A percentile compares a stretch with the other conserved stretches of the same genome.
Evolutionary conservation across 1,284 basidiomycete species (phyloP).

Genomic region (Boletus holoroseus): DNA sequence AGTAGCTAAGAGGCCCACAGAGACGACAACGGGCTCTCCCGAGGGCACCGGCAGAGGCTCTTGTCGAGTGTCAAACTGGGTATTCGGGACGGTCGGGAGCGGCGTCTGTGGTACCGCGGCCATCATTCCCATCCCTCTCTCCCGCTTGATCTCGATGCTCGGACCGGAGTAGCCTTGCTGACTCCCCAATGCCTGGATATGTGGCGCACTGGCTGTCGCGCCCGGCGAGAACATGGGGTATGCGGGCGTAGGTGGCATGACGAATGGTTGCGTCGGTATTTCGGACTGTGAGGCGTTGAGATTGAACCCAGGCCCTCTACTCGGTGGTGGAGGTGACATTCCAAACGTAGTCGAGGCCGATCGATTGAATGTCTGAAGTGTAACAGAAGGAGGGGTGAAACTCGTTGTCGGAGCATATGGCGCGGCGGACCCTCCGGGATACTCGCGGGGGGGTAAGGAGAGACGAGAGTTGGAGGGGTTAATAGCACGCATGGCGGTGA

Average conservation of each 20-base stretch:
- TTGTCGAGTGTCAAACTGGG: slow-evolving; percentile 25
- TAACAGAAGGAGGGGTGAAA: slow-evolving; percentile 39
- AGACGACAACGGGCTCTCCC: slow-evolving; percentile 63
- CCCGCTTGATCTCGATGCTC: slow-evolving; percentile 60
- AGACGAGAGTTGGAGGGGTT: slow-evolving; percentile 37
- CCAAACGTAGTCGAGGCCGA: slow-evolving; percentile 46
- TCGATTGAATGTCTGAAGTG: slow-evolving; percentile 39
- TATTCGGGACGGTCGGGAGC: slow-evolving; percentile 44
- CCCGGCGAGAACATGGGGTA: slow-evolving; percentile 62
- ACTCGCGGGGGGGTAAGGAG: slow-evolving; percentile 32
- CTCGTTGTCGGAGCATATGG: slow-evolving; percentile 3
- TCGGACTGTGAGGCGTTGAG: slow-evolving; percentile 11
- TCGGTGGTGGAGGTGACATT: slow-evolving; percentile 30
- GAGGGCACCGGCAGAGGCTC: slow-evolving; percentile 32
- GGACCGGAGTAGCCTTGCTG: slow-evolving; percentile 46
- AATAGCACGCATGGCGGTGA: slow-evolving; percentile 34
- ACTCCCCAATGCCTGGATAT: slow-evolving; percentile 48
- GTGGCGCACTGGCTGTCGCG: slow-evolving; percentile 44
- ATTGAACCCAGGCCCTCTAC: slow-evolving; percentile 1
- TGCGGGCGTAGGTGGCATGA: slow-evolving; percentile 56
- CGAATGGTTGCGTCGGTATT: slow-evolving; percentile 14
- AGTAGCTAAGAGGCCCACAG: slow-evolving; percentile 55
- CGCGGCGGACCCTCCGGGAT: slow-evolving; percentile 17
- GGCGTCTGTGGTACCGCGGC: slow-evolving; percentile 48
- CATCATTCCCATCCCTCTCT: slow-evolving; percentile 39